Base-by-base conservation (phyloP, 2,329 filamentous ascomycete species). In the Aspergillus latus region DNA sequence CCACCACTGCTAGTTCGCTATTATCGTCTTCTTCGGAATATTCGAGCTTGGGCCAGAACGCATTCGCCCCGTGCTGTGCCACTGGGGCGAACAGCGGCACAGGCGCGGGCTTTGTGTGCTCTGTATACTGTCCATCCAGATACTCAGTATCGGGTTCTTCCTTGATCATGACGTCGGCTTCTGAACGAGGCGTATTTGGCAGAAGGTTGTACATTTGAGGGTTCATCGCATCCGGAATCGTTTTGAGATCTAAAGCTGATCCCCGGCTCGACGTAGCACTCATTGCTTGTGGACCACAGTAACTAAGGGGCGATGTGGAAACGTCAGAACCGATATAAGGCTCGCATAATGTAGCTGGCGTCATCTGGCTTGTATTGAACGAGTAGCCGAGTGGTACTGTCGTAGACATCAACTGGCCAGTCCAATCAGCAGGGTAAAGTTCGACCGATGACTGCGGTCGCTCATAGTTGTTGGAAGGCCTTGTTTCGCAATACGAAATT, bases 401-500 rank as follows among this genome's bases (percentile, higher is more conserved):
- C 21, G 58, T 48, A 28, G 59, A 45, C 34, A 62, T 59, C 21
- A 65, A 32, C 21, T 69, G 63, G 21, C 62, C 61, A 11, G 66
- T 54, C 60, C 68, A 70, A 30, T 56, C 55, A 10, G 62, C 55
- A 21, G 65, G 40, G 29, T 66, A 65, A 16, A 63, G 36, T 16
- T 64, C 56, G 26, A 62, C 26, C 9, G 58, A 51, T 13, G 64
- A 40, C 37, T 59, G 67, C 10, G 61, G 54, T 15, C 59, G 59
- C 30, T 65, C 32, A 13, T 66, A 64, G n/a, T 60, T 54, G 28
- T 61, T 60, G 1, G 59, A 40, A 28, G 62, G 48, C n/a, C 66
- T 66, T 15, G 65, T 59, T 6, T 60, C 63, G 51, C 65, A 65
- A 43, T 64, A 57, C 8, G 68, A 64, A 26, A 74, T 72, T 1